phyloP scores from a whole-genome alignment of 140 eudicot species.

The Anethum foeniculum region DNA sequence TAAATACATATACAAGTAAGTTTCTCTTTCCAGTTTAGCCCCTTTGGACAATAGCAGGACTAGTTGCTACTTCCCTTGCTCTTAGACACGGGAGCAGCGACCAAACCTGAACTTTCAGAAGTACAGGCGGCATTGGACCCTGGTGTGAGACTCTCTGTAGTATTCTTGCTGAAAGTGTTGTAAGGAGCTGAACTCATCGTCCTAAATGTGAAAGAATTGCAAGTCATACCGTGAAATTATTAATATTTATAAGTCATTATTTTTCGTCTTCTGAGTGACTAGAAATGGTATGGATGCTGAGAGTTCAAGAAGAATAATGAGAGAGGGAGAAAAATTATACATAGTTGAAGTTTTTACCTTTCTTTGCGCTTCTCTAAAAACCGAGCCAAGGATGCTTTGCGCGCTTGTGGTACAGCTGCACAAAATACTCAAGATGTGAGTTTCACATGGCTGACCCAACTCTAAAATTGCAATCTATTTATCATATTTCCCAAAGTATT shows the following conservation, averaged over 20 bases:
- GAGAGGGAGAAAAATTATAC: neutral
- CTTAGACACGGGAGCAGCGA: neutral
- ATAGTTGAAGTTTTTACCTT: slow-evolving; percentile 35
- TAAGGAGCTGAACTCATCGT: slow-evolving; percentile 52
- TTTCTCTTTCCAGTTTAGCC: neutral
- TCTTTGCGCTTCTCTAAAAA: slow-evolving; percentile 81
- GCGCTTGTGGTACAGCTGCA: slow-evolving; percentile 83
- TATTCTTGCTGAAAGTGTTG: slow-evolving; percentile 29
- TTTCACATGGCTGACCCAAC: neutral
- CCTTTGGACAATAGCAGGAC: neutral
- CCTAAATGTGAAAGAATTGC: slow-evolving; percentile 16
- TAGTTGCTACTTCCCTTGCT: neutral
- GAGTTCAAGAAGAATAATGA: neutral
- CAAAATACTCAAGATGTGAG: slow-evolving; percentile 3
- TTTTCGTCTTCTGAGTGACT: neutral
- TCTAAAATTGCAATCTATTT: neutral
- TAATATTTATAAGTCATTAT: neutral
- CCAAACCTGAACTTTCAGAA: neutral
- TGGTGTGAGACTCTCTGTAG: slow-evolving; percentile 14
- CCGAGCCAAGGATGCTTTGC: slow-evolving; percentile 73
- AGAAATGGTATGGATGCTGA: neutral
- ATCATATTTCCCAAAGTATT: neutral
- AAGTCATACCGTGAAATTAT: neutral
- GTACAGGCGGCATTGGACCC: slow-evolving; percentile 13
- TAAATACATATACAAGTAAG: neutral